Percentiles rank a stretch among this genome's conserved stretches.
Conservation (phyloP, 305 asterid genomes). For the Fraxinus platypoda region DNA sequence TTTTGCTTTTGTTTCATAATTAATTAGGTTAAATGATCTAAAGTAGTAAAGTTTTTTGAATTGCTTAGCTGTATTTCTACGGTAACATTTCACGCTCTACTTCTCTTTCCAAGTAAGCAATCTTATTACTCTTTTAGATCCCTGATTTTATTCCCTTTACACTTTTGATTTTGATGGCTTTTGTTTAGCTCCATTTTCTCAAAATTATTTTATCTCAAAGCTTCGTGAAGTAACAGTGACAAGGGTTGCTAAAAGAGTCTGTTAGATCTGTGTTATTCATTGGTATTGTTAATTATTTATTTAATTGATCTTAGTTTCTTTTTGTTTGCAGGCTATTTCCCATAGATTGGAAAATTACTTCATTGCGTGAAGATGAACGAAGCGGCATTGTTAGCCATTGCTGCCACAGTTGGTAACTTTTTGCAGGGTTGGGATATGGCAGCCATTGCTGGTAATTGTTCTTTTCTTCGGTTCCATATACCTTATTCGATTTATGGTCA, state of each 20-base stretch:
- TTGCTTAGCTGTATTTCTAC: constrained; percentile 26
- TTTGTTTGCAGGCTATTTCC: constrained; percentile 11
- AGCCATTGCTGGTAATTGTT: background rate
- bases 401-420: constrained; percentile 1
- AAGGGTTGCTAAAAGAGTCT: background rate
- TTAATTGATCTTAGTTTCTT: constrained; percentile 26
- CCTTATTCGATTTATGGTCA: background rate
- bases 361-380: constrained; percentile 48
- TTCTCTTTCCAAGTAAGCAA: constrained; percentile 27
- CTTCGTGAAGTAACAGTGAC: background rate
- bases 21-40: constrained; percentile 9
- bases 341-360: constrained; percentile 20
- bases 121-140: constrained; percentile 28
- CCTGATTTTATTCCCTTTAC: constrained; percentile 13
- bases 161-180: constrained; percentile 7
- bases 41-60: constrained; percentile 21
- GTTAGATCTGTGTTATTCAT: constrained; percentile 26
- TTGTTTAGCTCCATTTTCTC: constrained; percentile 7
- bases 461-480: background rate
- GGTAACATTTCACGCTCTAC: constrained; percentile 13
- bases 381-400: constrained; percentile 68
- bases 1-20: constrained; percentile 2
- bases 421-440: background rate
- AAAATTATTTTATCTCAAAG: background rate
- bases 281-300: constrained; percentile 15